A percentile compares a stretch with the other conserved stretches of the same genome.
These are phyloP conservation scores for Evernia prunastri DNA, from an alignment of 495 filamentous ascomycete genomes.

Conservation along the genomic window DNA sequence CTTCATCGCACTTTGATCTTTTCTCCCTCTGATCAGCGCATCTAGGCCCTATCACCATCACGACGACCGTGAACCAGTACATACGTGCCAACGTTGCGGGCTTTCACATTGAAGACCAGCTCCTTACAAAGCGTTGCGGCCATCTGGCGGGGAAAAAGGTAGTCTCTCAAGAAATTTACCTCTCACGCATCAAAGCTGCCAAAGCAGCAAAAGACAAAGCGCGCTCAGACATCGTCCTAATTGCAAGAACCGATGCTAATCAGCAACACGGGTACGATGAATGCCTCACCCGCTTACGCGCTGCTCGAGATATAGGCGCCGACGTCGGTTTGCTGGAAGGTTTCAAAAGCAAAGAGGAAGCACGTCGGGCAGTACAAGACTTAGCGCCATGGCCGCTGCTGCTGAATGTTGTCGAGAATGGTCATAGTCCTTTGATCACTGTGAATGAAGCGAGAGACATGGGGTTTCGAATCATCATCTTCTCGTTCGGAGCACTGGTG, in stretches of 20 bases:
- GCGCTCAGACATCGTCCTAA: slow-evolving; percentile 56
- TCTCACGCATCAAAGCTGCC: slow-evolving; percentile 51
- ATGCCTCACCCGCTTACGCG: slow-evolving; percentile 48
- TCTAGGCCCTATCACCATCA: slow-evolving; percentile 54
- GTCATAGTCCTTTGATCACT: slow-evolving; percentile 51
- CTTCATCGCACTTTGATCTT: background rate
- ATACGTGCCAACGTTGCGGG: slow-evolving; percentile 62
- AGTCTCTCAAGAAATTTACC: slow-evolving; percentile 46
- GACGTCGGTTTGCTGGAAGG: slow-evolving; percentile 64
- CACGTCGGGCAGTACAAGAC: slow-evolving; percentile 45
- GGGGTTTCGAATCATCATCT: slow-evolving; percentile 60
- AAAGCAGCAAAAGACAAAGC: slow-evolving; percentile 43
- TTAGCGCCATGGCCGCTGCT: slow-evolving; percentile 53
- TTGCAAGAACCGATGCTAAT: slow-evolving; percentile 63
- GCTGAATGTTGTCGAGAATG: slow-evolving; percentile 59
- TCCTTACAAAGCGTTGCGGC: slow-evolving; percentile 59
- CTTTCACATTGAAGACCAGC: slow-evolving; percentile 68
- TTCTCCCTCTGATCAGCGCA: background rate
- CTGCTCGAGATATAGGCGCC: slow-evolving; percentile 50
- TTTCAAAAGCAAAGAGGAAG: slow-evolving; percentile 49
- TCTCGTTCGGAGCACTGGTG: slow-evolving; percentile 46
- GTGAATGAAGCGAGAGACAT: slow-evolving; percentile 51
- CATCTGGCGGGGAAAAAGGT: slow-evolving; percentile 57
- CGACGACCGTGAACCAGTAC: slow-evolving; percentile 58
- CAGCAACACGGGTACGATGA: slow-evolving; percentile 58